Evolutionary conservation across 1,139 yeast species (phyloP).

Genomic region (Yamadazyma siamensis): DNA sequence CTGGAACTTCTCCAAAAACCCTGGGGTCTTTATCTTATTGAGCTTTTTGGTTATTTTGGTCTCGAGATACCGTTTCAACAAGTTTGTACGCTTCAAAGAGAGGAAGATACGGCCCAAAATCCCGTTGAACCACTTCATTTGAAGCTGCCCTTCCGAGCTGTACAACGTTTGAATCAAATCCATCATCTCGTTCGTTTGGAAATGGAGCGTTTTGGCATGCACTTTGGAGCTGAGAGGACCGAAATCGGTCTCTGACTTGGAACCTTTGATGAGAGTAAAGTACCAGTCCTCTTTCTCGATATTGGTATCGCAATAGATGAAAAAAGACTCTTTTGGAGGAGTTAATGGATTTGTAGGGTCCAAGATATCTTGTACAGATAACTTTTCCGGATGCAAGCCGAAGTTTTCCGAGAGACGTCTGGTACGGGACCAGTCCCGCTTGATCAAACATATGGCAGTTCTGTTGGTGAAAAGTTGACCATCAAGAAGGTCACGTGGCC

Average conservation of each 20-base stretch:
- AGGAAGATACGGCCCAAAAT: slow-evolving; percentile 77
- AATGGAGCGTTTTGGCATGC: slow-evolving; percentile 72
- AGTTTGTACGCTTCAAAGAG: slow-evolving; percentile 68
- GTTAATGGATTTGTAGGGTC: slow-evolving; percentile 15
- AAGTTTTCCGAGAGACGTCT: slow-evolving; percentile 26
- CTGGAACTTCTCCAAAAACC: slow-evolving; percentile 77
- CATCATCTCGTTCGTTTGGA: slow-evolving; percentile 67
- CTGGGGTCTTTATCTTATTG: slow-evolving; percentile 78
- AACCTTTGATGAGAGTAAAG: slow-evolving; percentile 74
- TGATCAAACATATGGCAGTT: slow-evolving; percentile 72
- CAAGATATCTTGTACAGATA: slow-evolving; percentile 21
- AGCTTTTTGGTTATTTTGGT: slow-evolving; percentile 67
- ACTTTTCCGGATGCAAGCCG: slow-evolving; percentile 13
- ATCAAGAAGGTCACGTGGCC: slow-evolving; percentile 78
- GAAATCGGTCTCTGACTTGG: slow-evolving; percentile 36
- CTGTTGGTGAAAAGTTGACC: slow-evolving; percentile 76
- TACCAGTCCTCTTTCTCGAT: slow-evolving; percentile 91
- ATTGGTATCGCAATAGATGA: slow-evolving; percentile 71
- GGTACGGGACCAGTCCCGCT: slow-evolving; percentile 28
- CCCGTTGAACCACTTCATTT: slow-evolving; percentile 90
- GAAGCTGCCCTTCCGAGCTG: slow-evolving; percentile 78
- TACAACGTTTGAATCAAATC: slow-evolving; percentile 72
- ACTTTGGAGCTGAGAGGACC: slow-evolving; percentile 27
- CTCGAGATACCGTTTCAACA: slow-evolving; percentile 55
- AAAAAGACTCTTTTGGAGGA: slow-evolving; percentile 61